These are phyloP conservation scores for Mortierella antarctica DNA, from an alignment of 192 early-diverging fungal genomes.

Conservation along the genomic window DNA sequence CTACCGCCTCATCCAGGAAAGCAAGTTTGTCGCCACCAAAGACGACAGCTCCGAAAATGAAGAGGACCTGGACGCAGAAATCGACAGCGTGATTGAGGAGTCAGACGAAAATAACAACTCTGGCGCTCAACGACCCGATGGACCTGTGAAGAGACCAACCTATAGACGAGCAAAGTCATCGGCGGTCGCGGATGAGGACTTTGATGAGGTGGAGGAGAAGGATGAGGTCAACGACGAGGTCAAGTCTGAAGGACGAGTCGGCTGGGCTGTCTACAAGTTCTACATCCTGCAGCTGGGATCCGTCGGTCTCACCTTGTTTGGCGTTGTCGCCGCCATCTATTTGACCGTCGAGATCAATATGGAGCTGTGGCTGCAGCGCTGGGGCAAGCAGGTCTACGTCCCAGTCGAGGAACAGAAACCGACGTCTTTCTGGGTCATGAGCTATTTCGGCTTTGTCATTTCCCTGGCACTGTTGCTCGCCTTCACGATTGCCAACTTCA, in stretches of 20 bases:
- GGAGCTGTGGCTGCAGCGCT: constrained; percentile 17
- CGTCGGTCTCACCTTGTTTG: background rate
- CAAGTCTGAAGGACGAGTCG: constrained; percentile 11
- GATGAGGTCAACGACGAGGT: constrained; percentile 37
- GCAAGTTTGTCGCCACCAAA: constrained; percentile 9
- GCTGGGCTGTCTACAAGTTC: constrained; percentile 47
- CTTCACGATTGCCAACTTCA: background rate
- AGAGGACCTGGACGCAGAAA: background rate
- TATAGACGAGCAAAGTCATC: constrained; percentile 30
- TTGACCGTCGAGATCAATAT: constrained; percentile 3
- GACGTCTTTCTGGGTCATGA: constrained; percentile 17
- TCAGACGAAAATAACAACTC: background rate
- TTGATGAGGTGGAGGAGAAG: constrained; percentile 20
- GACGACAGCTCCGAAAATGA: background rate
- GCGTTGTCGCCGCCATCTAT: background rate
- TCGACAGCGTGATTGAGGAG: background rate
- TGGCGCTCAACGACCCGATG: background rate
- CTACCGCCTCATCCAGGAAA: constrained; percentile 64
- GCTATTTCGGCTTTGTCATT: constrained; percentile 28
- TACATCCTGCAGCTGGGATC: constrained; percentile 17
- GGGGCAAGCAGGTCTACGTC: background rate
- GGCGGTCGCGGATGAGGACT: constrained; percentile 7
- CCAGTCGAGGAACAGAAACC: background rate
- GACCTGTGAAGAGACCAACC: constrained; percentile 16
- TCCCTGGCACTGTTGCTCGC: constrained; percentile 5